phyloP scores from a whole-genome alignment of 768 basidiomycete species.

The Panaeolus cyanescens region DNA sequence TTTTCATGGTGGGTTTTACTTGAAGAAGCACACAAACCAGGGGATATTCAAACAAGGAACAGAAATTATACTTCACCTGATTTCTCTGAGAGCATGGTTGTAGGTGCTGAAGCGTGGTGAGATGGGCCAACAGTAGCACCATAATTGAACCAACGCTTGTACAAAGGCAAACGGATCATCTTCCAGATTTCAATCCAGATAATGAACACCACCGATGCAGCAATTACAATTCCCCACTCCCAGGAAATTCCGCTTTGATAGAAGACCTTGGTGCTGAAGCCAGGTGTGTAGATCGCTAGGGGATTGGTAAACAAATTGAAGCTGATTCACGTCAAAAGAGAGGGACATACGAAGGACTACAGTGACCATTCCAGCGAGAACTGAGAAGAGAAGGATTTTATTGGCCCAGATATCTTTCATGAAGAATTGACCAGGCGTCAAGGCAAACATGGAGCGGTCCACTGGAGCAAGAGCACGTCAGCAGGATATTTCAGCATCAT shows the following conservation, averaged over 20 bases:
- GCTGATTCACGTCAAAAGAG: neutral
- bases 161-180: conserved; percentile 28
- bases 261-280: conserved; percentile 37
- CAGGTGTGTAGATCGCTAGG: conserved; percentile 39
- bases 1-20: neutral
- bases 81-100: neutral
- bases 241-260: conserved; percentile 38
- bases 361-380: conserved; percentile 34
- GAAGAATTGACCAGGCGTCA: conserved; percentile 35
- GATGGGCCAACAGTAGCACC: neutral
- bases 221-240: conserved; percentile 42
- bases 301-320: neutral
- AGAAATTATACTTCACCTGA: neutral
- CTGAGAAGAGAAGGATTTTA: conserved; percentile 35
- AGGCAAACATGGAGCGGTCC: conserved; percentile 37
- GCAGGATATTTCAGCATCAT: neutral
- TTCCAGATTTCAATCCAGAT: conserved; percentile 43
- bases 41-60: neutral
- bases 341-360: conserved; percentile 36
- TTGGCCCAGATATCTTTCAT: conserved; percentile 37
- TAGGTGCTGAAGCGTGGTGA: neutral
- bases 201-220: conserved; percentile 36
- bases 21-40: neutral
- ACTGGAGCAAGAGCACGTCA: conserved; percentile 19
- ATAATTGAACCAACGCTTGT: conserved; percentile 25